These are phyloP conservation scores for Gilbertella persicaria DNA, from an alignment of 371 early-diverging fungal species.

Conservation along the genomic window DNA sequence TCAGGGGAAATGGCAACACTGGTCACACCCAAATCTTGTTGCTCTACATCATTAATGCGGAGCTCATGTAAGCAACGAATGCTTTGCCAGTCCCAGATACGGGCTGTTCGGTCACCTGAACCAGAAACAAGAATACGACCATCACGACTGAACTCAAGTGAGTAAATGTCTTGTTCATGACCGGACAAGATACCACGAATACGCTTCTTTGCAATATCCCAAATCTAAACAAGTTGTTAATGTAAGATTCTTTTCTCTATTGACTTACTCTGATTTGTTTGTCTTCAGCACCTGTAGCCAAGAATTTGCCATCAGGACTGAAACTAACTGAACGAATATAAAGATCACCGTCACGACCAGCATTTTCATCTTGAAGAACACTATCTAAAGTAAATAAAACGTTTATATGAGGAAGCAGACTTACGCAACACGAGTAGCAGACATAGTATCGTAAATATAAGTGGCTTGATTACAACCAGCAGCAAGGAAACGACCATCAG, in stretches of 20 bases:
- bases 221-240: slow-evolving; percentile 54
- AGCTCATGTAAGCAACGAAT: slow-evolving; percentile 75
- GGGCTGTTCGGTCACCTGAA: slow-evolving; percentile 91
- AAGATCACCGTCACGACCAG: slow-evolving; percentile 76
- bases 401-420: slow-evolving; percentile 12
- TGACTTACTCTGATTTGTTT: slow-evolving; percentile 81
- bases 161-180: slow-evolving; percentile 97
- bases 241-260: background rate
- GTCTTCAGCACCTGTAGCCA: slow-evolving; percentile 98
- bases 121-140: slow-evolving; percentile 93
- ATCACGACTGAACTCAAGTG: slow-evolving; percentile 93
- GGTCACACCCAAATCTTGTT: slow-evolving; percentile 94
- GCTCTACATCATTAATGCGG: slow-evolving; percentile 77
- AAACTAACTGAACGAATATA: slow-evolving; percentile 98
- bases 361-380: slow-evolving; percentile 77
- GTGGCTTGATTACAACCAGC: slow-evolving; percentile 92
- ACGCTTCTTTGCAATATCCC: slow-evolving; percentile 74
- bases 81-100: slow-evolving; percentile 86
- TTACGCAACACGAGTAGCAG: slow-evolving; percentile 50
- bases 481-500: slow-evolving; percentile 87
- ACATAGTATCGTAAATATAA: slow-evolving; percentile 80
- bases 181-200: slow-evolving; percentile 77
- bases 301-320: slow-evolving; percentile 87
- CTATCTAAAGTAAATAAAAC: slow-evolving; percentile 48
- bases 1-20: slow-evolving; percentile 91